These are phyloP conservation scores for Fusarium succisae DNA, from an alignment of 2,329 filamentous ascomycete species.

Conservation along the genomic window DNA sequence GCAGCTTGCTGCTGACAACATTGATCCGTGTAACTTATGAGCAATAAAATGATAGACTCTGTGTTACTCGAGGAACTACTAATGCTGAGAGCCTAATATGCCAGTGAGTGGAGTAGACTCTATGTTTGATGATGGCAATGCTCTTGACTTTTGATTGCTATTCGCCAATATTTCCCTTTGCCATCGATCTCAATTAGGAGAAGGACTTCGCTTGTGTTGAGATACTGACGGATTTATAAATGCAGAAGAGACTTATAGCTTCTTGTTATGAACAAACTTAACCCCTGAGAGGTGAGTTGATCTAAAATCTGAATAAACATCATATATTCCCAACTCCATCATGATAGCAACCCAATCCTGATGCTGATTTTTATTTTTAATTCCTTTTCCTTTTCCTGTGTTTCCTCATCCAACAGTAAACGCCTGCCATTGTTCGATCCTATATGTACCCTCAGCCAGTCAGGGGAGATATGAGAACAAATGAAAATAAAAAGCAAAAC, in stretches of 20 bases:
- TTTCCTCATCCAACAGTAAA: constrained; percentile 17
- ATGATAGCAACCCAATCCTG: constrained; percentile 1
- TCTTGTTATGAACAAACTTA: not conserved
- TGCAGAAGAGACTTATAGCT: not conserved
- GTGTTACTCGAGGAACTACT: not conserved
- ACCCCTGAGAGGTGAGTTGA: not conserved
- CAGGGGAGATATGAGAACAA: constrained; percentile 14
- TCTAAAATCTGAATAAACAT: not conserved
- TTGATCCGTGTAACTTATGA: not conserved
- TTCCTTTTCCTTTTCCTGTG: constrained; percentile 7
- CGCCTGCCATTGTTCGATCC: constrained; percentile 22
- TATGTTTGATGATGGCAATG: not conserved
- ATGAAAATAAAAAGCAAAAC: constrained; percentile 21
- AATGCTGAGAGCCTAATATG: not conserved
- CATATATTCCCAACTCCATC: constrained; percentile 2
- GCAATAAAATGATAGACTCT: not conserved
- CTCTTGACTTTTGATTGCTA: not conserved
- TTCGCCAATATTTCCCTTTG: not conserved
- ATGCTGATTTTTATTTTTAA: constrained; percentile 9
- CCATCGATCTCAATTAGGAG: no score
- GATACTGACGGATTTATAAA: not conserved
- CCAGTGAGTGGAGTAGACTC: not conserved
- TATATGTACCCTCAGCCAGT: constrained; percentile 21
- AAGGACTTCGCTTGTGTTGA: not conserved
- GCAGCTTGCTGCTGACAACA: not conserved